Evolutionary conservation across 1,139 yeast genomes (phyloP).

Genomic region (Arxiozyma heterogenica): DNA sequence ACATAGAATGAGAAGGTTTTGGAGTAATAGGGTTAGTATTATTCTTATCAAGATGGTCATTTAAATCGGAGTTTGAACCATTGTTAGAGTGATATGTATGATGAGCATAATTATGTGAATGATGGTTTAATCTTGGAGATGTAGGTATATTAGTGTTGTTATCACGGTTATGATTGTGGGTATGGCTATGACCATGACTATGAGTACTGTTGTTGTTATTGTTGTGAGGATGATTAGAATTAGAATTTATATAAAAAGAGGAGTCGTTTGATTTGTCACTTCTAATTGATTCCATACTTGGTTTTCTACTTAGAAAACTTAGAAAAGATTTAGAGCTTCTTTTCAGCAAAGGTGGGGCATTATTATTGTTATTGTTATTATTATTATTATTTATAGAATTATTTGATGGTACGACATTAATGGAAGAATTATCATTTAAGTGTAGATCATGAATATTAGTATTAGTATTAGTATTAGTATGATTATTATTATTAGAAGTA

Average conservation of each 20-base stretch:
- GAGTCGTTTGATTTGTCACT: constrained; percentile 24
- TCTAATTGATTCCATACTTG: constrained; percentile 23
- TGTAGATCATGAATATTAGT: neutral
- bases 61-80: constrained; percentile 1
- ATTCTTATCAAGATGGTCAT: neutral
- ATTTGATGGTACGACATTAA: neutral
- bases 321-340: constrained; percentile 23
- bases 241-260: constrained; percentile 3
- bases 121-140: constrained; percentile 1
- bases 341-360: constrained; percentile 10
- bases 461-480: neutral
- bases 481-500: neutral
- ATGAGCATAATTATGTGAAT: constrained; percentile 1
- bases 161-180: neutral
- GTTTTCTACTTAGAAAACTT: constrained; percentile 23
- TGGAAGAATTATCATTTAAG: neutral
- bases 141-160: neutral
- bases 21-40: constrained; percentile 13
- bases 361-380: constrained; percentile 1
- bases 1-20: constrained; percentile 50
- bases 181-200: neutral
- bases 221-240: neutral
- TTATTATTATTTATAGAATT: constrained; percentile 1
- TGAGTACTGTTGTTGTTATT: neutral
- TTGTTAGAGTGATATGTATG: constrained; percentile 4